Percentiles rank a stretch among this genome's conserved stretches.
Evolutionary conservation across 345 rosid species (phyloP).

Genomic region (Physaria fendleri): DNA sequence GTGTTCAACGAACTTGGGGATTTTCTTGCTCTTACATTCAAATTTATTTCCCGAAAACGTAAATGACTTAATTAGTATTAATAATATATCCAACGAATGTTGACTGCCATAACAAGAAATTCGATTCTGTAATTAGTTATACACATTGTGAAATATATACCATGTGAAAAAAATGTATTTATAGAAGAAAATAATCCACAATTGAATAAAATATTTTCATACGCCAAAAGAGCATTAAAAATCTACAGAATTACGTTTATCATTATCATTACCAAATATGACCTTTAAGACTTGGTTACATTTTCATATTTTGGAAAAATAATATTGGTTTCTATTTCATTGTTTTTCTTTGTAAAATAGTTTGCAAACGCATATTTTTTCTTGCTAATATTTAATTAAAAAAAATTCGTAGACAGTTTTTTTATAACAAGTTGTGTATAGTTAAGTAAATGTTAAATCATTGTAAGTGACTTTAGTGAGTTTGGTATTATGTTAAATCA

Average conservation of each 20-base stretch:
- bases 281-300: background rate
- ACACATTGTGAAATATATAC: background rate
- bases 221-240: background rate
- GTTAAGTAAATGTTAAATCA: background rate
- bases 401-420: background rate
- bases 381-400: too few species aligned
- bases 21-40: background rate
- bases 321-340: too few species aligned
- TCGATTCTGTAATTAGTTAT: background rate
- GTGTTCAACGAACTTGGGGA: background rate
- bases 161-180: background rate
- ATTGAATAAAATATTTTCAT: too few species aligned
- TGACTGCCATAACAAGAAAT: background rate
- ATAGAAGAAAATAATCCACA: background rate
- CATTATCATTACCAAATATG: background rate
- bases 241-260: background rate
- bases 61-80: background rate
- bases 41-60: background rate
- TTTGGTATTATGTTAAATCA: conserved; percentile 3
- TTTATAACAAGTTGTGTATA: background rate
- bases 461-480: background rate
- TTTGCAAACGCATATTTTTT: too few species aligned
- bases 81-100: background rate
- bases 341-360: too few species aligned
- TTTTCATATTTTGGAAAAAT: too few species aligned